phyloP scores from a whole-genome alignment of 208 protist species.

The Trypanosoma brucei region DNA sequence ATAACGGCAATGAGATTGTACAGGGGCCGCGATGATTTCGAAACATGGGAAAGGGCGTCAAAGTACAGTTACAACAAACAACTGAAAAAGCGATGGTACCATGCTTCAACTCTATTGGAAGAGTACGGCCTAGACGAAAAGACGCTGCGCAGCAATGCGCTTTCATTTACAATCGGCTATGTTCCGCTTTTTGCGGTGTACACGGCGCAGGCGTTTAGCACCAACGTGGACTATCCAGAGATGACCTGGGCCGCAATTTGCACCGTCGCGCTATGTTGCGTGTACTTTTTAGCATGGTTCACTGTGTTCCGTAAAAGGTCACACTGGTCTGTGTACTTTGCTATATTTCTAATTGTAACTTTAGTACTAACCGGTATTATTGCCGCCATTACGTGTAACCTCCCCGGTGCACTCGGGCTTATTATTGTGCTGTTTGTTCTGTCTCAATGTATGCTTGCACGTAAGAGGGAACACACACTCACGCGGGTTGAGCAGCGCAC shows the following conservation, averaged over 20 bases:
- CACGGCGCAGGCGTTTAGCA: constrained; percentile 49
- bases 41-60: constrained; percentile 49
- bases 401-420: constrained; percentile 23
- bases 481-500: constrained; percentile 47
- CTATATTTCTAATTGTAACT: constrained; percentile 45
- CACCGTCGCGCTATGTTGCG: constrained; percentile 45
- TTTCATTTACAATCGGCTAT: constrained; percentile 74
- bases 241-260: constrained; percentile 60
- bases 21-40: constrained; percentile 59
- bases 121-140: constrained; percentile 81
- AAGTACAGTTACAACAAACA: constrained; percentile 37
- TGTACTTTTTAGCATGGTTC: constrained; percentile 73
- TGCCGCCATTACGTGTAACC: constrained; percentile 32
- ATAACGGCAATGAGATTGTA: constrained; percentile 33
- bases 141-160: constrained; percentile 61
- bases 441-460: constrained; percentile 66
- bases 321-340: constrained; percentile 64
- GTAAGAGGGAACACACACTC: constrained; percentile 68
- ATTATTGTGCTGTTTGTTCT: constrained; percentile 58
- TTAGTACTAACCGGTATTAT: constrained; percentile 52
- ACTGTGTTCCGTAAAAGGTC: constrained; percentile 54
- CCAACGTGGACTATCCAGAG: constrained; percentile 39
- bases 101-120: constrained; percentile 71
- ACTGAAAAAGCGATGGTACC: constrained; percentile 80
- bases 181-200: constrained; percentile 77